A percentile compares a stretch with the other conserved stretches of the same genome.
Evolutionary conservation across 495 filamentous ascomycete species (phyloP).

Genomic region (Podospora tetraspora): DNA sequence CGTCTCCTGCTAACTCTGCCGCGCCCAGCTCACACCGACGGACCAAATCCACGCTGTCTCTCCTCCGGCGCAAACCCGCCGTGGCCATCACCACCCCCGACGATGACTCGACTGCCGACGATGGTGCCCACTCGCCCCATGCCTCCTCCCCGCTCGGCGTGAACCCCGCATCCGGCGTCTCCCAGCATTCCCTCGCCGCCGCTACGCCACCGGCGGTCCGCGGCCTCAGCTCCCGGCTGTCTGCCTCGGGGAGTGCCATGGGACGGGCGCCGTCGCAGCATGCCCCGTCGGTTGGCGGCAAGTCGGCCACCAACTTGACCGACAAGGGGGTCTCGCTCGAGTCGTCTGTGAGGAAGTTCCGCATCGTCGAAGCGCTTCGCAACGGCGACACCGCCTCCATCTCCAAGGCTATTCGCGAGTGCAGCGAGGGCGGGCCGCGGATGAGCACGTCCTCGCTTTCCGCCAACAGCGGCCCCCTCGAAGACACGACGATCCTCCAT

Average conservation of each 20-base stretch:
- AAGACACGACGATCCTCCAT: slow-evolving; percentile 84
- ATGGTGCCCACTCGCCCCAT: slow-evolving; percentile 32
- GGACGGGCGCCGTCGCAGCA: slow-evolving; percentile 34
- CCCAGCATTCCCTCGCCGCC: slow-evolving; percentile 31
- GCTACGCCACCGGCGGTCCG: slow-evolving; percentile 27
- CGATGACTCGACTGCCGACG: slow-evolving; percentile 42
- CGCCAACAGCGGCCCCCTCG: slow-evolving; percentile 45
- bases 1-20: slow-evolving; percentile 13
- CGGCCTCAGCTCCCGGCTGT: slow-evolving; percentile 40
- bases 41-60: slow-evolving; percentile 47
- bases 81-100: slow-evolving; percentile 28
- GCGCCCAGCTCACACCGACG: slow-evolving; percentile 43
- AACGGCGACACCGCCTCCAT: slow-evolving; percentile 89
- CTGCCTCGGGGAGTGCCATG: slow-evolving; percentile 31
- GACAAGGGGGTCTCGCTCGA: slow-evolving; percentile 64
- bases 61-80: slow-evolving; percentile 39
- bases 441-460: slow-evolving; percentile 52
- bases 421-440: slow-evolving; percentile 42
- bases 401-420: slow-evolving; percentile 77
- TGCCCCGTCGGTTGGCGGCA: slow-evolving; percentile 25
- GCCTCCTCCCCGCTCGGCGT: slow-evolving; percentile 26
- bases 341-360: slow-evolving; percentile 88
- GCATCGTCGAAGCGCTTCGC: slow-evolving; percentile 85
- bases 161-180: slow-evolving; percentile 28
- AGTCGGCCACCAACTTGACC: slow-evolving; percentile 22